Base-by-base conservation (phyloP, 768 basidiomycete genomes). In the Naganishia antarctica region DNA sequence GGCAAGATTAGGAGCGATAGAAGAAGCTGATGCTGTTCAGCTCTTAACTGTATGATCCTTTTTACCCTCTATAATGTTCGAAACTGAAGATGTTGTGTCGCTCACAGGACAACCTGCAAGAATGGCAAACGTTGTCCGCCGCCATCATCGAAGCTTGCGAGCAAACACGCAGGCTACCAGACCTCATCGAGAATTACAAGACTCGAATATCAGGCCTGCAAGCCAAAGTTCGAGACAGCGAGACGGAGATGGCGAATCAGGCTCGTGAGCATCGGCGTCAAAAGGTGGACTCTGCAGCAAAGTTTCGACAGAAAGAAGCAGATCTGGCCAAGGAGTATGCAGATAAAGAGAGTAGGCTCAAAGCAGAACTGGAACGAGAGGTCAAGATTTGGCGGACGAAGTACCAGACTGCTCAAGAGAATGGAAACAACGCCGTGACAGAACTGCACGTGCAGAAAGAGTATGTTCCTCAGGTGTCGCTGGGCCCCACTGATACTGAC, bases 81-180 rank as follows among this genome's bases (percentile, higher is more conserved):
- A n/a, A n/a, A n/a, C n/a, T n/a, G n/a, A n/a, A n/a, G n/a, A n/a
- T n/a, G n/a, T n/a, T n/a, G n/a, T n/a, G n/a, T n/a, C n/a, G n/a
- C n/a, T 6, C 9, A 32, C 31, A 57, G 53, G 34, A 57, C 31
- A 40, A 57, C 34, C 31, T 57, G 53, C 53, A 57, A 40, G 53
- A 57, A 57, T 57, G 53, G 53, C 37, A 37, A 13, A 40, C 34
- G 12, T 3, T 40, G 53, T 57, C 53, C 1, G 53, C 53, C 32
- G 53, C 32, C 23, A 57, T 57, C 37, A 57, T 57, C n/a, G 53
- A 40, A n/a, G 53, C 53, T 11, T 57, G 53, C 53, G 53, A 57
- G 23, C 31, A 57, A 16, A 57, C 53, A 25, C 34, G 37, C n/a
- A 41, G 23, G 15, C 53, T 57, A 23, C 53, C 53, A 26, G 53